A percentile compares a stretch with the other conserved stretches of the same genome.
These are phyloP conservation scores for Helotiales sp. DNA, from an alignment of 2,329 filamentous ascomycete species.

Conservation along the genomic window DNA sequence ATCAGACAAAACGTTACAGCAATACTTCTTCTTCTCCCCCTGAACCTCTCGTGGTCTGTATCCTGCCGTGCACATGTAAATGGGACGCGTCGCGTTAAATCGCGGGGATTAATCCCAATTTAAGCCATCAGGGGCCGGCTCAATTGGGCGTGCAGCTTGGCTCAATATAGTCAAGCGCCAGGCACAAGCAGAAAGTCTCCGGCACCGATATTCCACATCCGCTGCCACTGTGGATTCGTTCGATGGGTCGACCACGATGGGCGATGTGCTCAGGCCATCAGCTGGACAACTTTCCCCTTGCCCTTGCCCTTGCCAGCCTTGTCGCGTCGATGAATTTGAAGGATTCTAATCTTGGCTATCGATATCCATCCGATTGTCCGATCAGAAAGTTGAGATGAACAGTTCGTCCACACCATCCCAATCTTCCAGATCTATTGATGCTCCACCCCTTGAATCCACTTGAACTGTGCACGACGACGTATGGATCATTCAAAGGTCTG, in stretches of 20 bases:
- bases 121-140: constrained; percentile 2
- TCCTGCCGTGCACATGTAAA: background rate
- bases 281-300: background rate
- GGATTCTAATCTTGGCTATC: background rate
- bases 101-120: constrained; percentile 2
- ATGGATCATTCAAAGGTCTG: background rate
- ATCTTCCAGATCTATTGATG: background rate
- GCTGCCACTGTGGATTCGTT: background rate
- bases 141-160: background rate
- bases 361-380: background rate
- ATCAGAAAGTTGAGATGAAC: background rate
- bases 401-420: background rate
- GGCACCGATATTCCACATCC: background rate
- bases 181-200: constrained; percentile 6
- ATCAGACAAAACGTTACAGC: background rate
- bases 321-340: background rate
- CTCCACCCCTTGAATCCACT: background rate
- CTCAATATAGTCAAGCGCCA: constrained; percentile 9
- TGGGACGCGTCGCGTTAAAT: background rate
- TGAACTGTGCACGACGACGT: background rate
- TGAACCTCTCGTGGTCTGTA: background rate
- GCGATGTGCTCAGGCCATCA: constrained; percentile 5
- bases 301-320: no score
- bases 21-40: background rate
- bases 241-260: background rate